These are phyloP conservation scores for Syzygium malaccense DNA, from an alignment of 441 rosid species.

Conservation along the genomic window DNA sequence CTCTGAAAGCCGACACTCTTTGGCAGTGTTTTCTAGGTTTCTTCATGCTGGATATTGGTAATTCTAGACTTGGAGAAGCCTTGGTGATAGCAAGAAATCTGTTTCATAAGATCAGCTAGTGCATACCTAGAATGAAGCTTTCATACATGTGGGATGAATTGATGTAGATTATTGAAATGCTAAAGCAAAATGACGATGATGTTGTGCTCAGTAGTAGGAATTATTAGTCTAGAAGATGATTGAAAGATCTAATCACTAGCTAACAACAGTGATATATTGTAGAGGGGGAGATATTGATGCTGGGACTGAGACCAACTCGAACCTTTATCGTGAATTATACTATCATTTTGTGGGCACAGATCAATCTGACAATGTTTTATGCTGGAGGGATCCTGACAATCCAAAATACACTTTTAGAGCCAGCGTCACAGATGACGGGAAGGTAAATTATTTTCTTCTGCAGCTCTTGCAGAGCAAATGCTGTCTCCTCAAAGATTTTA, in stretches of 20 bases:
- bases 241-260: background rate
- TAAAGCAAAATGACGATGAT: background rate
- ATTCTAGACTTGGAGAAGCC: background rate
- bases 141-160: background rate
- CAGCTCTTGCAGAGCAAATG: background rate
- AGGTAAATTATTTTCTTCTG: conserved; percentile 31
- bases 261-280: background rate
- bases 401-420: conserved; percentile 56
- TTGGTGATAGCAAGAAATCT: background rate
- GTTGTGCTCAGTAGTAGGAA: background rate
- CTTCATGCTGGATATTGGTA: background rate
- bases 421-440: conserved; percentile 74
- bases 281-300: conserved; percentile 91
- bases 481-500: background rate
- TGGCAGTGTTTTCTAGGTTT: background rate
- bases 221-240: background rate
- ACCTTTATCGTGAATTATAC: conserved; percentile 66
- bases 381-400: conserved; percentile 86
- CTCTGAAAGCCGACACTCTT: background rate
- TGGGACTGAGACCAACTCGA: conserved; percentile 83
- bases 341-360: conserved; percentile 82
- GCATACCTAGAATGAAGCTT: background rate
- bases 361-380: conserved; percentile 80
- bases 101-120: background rate
- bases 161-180: background rate